Evolutionary conservation across 2,329 filamentous ascomycete genomes (phyloP).

Genomic region (Penicillium janthinellum): DNA sequence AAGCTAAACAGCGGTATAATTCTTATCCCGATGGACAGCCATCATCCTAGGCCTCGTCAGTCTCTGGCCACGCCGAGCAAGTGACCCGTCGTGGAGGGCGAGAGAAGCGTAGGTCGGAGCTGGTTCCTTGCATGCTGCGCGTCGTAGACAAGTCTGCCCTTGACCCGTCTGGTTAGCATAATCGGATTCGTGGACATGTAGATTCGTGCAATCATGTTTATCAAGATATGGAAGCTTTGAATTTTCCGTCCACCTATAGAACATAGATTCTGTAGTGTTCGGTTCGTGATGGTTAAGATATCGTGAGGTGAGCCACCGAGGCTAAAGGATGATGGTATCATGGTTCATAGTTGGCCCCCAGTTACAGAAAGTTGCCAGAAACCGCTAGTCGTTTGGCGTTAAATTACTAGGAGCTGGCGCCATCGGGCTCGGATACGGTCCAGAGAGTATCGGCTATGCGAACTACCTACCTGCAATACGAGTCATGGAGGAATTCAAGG

Average conservation of each 20-base stretch:
- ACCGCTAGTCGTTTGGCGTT: neutral
- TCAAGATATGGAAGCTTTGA: neutral
- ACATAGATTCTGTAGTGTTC: neutral
- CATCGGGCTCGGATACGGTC: neutral
- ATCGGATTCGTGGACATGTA: neutral
- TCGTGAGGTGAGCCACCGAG: neutral
- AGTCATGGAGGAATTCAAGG: neutral
- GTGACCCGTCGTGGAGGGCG: neutral
- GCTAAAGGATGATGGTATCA: neutral
- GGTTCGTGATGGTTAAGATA: neutral
- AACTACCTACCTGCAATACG: neutral
- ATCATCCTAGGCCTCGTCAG: neutral
- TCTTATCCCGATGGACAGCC: conserved; percentile 1
- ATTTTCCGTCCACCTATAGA: neutral
- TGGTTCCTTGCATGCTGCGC: conserved; percentile 5
- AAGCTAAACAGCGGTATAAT: neutral
- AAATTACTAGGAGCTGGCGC: conserved; percentile 6
- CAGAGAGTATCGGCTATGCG: neutral
- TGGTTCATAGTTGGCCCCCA: neutral
- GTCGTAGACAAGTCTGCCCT: neutral
- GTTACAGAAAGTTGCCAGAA: neutral
- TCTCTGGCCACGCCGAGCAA: neutral
- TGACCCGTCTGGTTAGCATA: neutral
- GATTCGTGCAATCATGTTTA: neutral
- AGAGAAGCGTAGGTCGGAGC: neutral